A percentile compares a stretch with the other conserved stretches of the same genome.
These are phyloP conservation scores for Aspergillus ellipticus DNA, from an alignment of 495 filamentous ascomycete genomes.

Conservation along the genomic window DNA sequence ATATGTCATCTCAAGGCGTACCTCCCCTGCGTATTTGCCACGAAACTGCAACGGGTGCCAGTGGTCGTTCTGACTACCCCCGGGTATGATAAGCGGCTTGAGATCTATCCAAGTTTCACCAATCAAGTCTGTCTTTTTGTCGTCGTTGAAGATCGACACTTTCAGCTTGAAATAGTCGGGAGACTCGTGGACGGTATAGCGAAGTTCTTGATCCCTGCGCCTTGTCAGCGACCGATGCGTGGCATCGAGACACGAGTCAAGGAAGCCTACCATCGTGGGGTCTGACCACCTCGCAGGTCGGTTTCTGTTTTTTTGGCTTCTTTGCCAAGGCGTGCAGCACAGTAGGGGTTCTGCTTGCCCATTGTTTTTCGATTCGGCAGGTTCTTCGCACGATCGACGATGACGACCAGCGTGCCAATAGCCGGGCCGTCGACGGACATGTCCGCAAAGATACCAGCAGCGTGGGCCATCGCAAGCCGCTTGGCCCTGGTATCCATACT, in stretches of 20 bases:
- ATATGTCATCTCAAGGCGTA: conserved; percentile 93
- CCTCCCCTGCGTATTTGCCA: conserved; percentile 91
- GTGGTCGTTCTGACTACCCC: conserved; percentile 86
- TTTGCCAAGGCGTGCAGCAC: conserved; percentile 88
- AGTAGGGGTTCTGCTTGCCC: conserved; percentile 98
- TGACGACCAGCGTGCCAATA: conserved; percentile 87
- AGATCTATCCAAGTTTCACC: conserved; percentile 88
- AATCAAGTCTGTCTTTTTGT: conserved; percentile 93
- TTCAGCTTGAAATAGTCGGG: conserved; percentile 93
- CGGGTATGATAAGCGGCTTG: conserved; percentile 72
- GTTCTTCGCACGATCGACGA: conserved; percentile 93
- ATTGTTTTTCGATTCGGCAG: conserved; percentile 93
- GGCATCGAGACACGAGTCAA: neutral
- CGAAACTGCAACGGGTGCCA: conserved; percentile 86
- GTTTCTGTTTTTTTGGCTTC: conserved; percentile 97
- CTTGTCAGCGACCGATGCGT: conserved; percentile 18
- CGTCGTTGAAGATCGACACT: conserved; percentile 94
- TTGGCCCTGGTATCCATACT: conserved; percentile 28
- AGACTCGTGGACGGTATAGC: conserved; percentile 93
- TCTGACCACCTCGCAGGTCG: conserved; percentile 91
- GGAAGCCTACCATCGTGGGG: conserved; percentile 77
- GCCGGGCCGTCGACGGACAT: conserved; percentile 92
- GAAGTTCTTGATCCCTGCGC: conserved; percentile 90
- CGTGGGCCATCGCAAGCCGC: conserved; percentile 28
- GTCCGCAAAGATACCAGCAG: conserved; percentile 84